Percentiles rank a stretch among this genome's conserved stretches.
Evolutionary conservation across 306 rosid genomes (phyloP).

Genomic region (Lathyrus aphaca): DNA sequence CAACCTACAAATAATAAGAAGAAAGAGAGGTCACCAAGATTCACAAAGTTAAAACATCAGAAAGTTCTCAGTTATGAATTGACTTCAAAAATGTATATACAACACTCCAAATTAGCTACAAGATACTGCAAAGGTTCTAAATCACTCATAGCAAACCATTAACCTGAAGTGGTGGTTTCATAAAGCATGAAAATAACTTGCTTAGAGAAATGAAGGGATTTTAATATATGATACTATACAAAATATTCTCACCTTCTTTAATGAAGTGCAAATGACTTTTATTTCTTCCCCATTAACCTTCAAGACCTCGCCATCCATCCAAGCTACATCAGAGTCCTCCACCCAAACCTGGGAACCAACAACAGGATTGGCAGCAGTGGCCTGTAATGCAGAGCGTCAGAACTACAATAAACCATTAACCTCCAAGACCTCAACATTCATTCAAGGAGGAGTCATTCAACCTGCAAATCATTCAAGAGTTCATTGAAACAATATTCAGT

Average conservation of each 20-base stretch:
- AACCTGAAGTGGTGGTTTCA: slow-evolving; percentile 20
- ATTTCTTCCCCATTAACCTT: slow-evolving; percentile 70
- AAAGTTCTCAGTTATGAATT: slow-evolving; percentile 11
- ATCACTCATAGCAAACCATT: slow-evolving; percentile 36
- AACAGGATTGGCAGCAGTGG: slow-evolving; percentile 55
- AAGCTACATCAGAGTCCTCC: slow-evolving; percentile 82
- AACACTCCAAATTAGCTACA: slow-evolving; percentile 30
- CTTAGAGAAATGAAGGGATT: slow-evolving; percentile 13
- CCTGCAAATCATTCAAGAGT: no score
- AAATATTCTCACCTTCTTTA: slow-evolving; percentile 73
- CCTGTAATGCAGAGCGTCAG: slow-evolving; percentile 59
- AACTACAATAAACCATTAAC: slow-evolving; percentile 35
- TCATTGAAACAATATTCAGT: slow-evolving; percentile 26
- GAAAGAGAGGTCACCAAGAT: slow-evolving; percentile 32
- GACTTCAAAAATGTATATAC: slow-evolving; percentile 25
- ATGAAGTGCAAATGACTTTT: slow-evolving; percentile 80
- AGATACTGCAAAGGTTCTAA: slow-evolving; percentile 33
- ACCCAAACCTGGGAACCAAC: slow-evolving; percentile 93
- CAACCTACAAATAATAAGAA: slow-evolving; percentile 64
- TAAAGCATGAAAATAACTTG: slow-evolving; percentile 27
- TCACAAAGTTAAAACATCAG: slow-evolving; percentile 24
- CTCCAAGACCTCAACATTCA: slow-evolving; percentile 13
- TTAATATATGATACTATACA: slow-evolving; percentile 9
- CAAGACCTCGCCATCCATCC: slow-evolving; percentile 92
- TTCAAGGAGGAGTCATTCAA: no score